These are phyloP conservation scores for Pascua sp. DNA, from an alignment of 1,284 basidiomycete genomes.

Conservation along the genomic window DNA sequence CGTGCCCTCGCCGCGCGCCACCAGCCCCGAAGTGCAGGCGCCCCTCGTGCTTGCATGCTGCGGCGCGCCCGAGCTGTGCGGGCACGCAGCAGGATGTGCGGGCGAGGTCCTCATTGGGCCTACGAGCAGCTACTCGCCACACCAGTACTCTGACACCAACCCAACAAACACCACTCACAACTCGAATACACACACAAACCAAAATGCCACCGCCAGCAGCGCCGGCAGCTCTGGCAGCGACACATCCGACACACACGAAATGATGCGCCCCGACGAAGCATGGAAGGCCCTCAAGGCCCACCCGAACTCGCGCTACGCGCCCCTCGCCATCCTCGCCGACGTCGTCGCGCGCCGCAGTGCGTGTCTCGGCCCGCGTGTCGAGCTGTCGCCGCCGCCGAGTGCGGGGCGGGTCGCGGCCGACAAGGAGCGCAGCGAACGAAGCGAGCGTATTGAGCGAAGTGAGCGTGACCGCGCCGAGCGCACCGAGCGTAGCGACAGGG, in stretches of 20 bases:
- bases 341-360: slow-evolving; percentile 78
- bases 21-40: slow-evolving; percentile 13
- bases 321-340: slow-evolving; percentile 74
- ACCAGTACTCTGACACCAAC: background rate
- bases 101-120: slow-evolving; percentile 24
- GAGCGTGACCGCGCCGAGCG: background rate
- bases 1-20: slow-evolving; percentile 1
- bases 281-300: slow-evolving; percentile 84
- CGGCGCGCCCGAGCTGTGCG: slow-evolving; percentile 40
- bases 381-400: slow-evolving; percentile 55
- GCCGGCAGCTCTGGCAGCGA: background rate
- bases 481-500: background rate
- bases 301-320: slow-evolving; percentile 77
- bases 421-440: slow-evolving; percentile 15
- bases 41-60: slow-evolving; percentile 39
- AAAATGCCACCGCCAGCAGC: background rate
- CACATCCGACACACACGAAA: slow-evolving; percentile 43
- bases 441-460: slow-evolving; percentile 42
- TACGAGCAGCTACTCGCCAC: background rate
- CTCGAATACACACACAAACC: background rate
- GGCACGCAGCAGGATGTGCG: slow-evolving; percentile 27
- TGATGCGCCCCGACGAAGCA: slow-evolving; percentile 74
- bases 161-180: background rate
- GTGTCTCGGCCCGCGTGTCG: slow-evolving; percentile 68
- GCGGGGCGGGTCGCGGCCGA: slow-evolving; percentile 51